These are phyloP conservation scores for Aspergillus steynii DNA, from an alignment of 495 filamentous ascomycete species.

Conservation along the genomic window DNA sequence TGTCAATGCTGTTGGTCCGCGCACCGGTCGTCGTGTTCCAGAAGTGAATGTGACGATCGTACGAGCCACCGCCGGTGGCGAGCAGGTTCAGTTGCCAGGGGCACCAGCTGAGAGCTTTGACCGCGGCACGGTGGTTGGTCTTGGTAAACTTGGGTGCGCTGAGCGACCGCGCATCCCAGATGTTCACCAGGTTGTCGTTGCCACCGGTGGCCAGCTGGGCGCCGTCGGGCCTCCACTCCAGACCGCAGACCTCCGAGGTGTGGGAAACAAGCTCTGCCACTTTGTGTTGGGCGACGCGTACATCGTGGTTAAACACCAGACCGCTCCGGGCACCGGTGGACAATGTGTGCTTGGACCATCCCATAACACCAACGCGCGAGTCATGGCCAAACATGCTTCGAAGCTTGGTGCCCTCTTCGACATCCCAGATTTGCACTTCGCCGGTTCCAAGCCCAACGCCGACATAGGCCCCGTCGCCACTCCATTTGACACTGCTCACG, in stretches of 20 bases:
- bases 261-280: slow-evolving; percentile 94
- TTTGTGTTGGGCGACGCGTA: slow-evolving; percentile 97
- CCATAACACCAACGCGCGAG: slow-evolving; percentile 94
- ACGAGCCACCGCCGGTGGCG: slow-evolving; percentile 92
- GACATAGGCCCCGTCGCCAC: slow-evolving; percentile 93
- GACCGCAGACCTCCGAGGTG: slow-evolving; percentile 94
- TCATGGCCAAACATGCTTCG: slow-evolving; percentile 98
- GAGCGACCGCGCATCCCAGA: slow-evolving; percentile 96
- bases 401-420: slow-evolving; percentile 90
- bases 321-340: slow-evolving; percentile 93
- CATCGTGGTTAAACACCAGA: slow-evolving; percentile 98
- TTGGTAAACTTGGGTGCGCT: slow-evolving; percentile 96
- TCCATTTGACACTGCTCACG: slow-evolving; percentile 98
- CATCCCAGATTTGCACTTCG: slow-evolving; percentile 99
- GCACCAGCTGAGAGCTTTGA: slow-evolving; percentile 98
- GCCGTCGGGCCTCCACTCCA: slow-evolving; percentile 96
- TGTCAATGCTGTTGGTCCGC: slow-evolving; percentile 97
- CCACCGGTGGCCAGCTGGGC: slow-evolving; percentile 95
- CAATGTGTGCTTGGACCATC: slow-evolving; percentile 96
- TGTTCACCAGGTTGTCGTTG: slow-evolving; percentile 97
- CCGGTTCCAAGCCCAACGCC: slow-evolving; percentile 92
- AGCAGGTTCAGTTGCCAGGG: slow-evolving; percentile 98
- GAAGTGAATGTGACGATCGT: slow-evolving; percentile 98
- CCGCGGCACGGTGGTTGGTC: slow-evolving; percentile 97
- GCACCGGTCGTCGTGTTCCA: slow-evolving; percentile 99